These are phyloP conservation scores for Euphorbia lathyris DNA, from an alignment of 345 rosid species.

Conservation along the genomic window DNA sequence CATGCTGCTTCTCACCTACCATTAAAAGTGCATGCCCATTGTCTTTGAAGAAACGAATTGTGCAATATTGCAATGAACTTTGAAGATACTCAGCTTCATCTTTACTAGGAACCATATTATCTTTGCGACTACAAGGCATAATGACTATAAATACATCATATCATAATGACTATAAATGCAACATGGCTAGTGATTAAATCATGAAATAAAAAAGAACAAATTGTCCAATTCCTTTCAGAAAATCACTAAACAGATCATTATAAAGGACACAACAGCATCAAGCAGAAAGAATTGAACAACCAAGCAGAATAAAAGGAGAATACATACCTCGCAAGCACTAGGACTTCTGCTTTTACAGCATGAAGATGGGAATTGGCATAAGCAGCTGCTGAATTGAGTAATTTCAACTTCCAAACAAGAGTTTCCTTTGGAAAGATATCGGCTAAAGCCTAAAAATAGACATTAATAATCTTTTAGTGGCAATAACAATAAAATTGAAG, in stretches of 20 bases:
- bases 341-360: constrained; percentile 79
- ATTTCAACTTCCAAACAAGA: constrained; percentile 71
- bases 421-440: constrained; percentile 63
- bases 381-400: constrained; percentile 59
- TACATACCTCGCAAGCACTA: constrained; percentile 64
- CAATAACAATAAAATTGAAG: neutral
- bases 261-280: neutral
- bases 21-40: constrained; percentile 73
- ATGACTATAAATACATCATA: neutral
- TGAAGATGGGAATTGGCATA: constrained; percentile 80
- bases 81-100: constrained; percentile 65
- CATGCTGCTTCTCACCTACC: constrained; percentile 33
- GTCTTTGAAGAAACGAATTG: constrained; percentile 62
- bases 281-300: neutral
- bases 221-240: neutral
- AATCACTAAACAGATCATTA: neutral
- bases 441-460: constrained; percentile 45
- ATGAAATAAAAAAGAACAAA: neutral
- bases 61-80: constrained; percentile 51
- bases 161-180: neutral
- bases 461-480: neutral
- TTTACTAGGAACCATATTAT: constrained; percentile 68
- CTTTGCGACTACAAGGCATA: constrained; percentile 57
- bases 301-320: constrained; percentile 8
- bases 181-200: neutral